A percentile compares a stretch with the other conserved stretches of the same genome.
Conservation (phyloP, 139 green algal genomes). For the Picochlorum sp. region DNA sequence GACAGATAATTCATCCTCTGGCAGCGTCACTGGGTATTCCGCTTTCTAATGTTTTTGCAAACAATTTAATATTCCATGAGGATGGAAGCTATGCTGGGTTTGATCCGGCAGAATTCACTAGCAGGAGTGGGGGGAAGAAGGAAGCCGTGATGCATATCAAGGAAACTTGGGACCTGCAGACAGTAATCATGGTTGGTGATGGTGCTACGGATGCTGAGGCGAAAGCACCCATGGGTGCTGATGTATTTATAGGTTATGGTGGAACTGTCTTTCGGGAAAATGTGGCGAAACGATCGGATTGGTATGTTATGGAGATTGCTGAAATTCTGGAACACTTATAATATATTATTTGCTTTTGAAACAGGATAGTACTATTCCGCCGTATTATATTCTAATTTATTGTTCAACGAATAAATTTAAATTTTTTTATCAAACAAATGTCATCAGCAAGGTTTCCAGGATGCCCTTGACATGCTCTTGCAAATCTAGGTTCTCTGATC, state of each 20-base stretch:
- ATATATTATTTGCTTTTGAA: neutral
- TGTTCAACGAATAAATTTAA: neutral
- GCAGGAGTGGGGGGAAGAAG: conserved; percentile 79
- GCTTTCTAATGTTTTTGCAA: conserved; percentile 78
- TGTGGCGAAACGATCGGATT: conserved; percentile 78
- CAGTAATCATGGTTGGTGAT: conserved; percentile 91
- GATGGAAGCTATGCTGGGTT: conserved; percentile 83
- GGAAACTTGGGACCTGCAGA: conserved; percentile 46
- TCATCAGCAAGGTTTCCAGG: conserved; percentile 17
- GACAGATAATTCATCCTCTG: conserved; percentile 88
- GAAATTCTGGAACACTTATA: conserved; percentile 33
- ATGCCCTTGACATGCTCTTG: conserved; percentile 9
- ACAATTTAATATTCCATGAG: conserved; percentile 83
- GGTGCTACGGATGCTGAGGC: conserved; percentile 94
- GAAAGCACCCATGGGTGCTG: conserved; percentile 58
- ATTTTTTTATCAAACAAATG: too few relatives aligned
- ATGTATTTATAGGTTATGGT: conserved; percentile 94
- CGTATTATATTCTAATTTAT: neutral
- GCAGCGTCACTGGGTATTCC: conserved; percentile 77
- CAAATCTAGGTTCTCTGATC: neutral
- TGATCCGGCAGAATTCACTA: conserved; percentile 85
- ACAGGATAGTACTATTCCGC: neutral
- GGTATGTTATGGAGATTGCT: conserved; percentile 70
- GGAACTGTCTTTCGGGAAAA: conserved; percentile 67
- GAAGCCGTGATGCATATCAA: conserved; percentile 74